These are phyloP conservation scores for Daldinia childiae DNA, from an alignment of 495 filamentous ascomycete species.

Conservation along the genomic window DNA sequence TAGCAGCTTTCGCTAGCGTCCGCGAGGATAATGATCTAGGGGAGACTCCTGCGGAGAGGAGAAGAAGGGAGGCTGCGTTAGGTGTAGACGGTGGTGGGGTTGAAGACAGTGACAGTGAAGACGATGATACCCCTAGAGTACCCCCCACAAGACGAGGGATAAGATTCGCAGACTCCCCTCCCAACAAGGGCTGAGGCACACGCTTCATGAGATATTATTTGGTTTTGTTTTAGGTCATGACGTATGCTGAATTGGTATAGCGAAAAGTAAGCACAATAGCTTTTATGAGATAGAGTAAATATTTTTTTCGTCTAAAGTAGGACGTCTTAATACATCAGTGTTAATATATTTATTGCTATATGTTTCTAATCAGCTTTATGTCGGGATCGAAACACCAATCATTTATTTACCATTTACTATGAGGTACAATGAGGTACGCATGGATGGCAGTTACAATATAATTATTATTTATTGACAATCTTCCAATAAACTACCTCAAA, in stretches of 20 bases:
- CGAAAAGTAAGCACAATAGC: slow-evolving; percentile 10
- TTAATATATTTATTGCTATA: slow-evolving; percentile 3
- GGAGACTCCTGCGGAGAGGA: slow-evolving; percentile 85
- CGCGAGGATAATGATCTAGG: slow-evolving; percentile 58
- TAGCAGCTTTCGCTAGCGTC: slow-evolving; percentile 51
- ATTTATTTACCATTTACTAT: no score
- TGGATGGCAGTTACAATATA: no score
- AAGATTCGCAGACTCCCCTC: slow-evolving; percentile 56
- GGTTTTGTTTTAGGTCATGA: slow-evolving; percentile 14
- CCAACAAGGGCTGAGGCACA: slow-evolving; percentile 33
- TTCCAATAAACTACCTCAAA: no score
- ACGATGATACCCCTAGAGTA: slow-evolving; percentile 65
- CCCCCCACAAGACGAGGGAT: slow-evolving; percentile 55
- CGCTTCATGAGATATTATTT: slow-evolving; percentile 7
- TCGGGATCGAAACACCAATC: no score
- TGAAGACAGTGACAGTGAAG: slow-evolving; percentile 68
- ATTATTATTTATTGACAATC: no score
- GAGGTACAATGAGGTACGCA: no score
- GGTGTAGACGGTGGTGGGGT: slow-evolving; percentile 63
- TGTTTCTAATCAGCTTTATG: no score
- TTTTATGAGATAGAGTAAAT: slow-evolving; percentile 28
- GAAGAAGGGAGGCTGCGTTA: slow-evolving; percentile 85
- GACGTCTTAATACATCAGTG: slow-evolving; percentile 6
- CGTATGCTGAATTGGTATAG: slow-evolving; percentile 10
- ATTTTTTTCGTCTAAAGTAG: slow-evolving; percentile 17